These are phyloP conservation scores for Penicillium rolfsii DNA, from an alignment of 2,329 filamentous ascomycete genomes.

Conservation along the genomic window DNA sequence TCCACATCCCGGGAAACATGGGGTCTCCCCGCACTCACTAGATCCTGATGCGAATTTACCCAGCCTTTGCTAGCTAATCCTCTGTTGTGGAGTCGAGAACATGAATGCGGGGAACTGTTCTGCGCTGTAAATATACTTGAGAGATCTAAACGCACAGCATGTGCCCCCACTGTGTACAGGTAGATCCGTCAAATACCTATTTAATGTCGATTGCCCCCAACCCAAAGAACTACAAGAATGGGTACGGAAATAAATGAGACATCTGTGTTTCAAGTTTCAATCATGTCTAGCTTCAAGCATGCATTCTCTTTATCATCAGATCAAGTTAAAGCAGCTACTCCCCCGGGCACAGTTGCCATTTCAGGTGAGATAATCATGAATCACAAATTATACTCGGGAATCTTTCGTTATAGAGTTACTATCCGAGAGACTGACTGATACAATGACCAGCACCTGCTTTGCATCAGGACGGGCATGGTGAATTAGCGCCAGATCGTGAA, in stretches of 20 bases:
- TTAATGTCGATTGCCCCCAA: not conserved
- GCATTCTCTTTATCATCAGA: not conserved
- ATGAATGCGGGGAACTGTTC: not conserved
- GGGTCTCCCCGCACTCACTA: not conserved
- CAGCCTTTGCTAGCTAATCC: not conserved
- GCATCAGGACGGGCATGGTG: not conserved
- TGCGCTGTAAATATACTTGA: not conserved
- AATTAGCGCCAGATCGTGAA: not conserved
- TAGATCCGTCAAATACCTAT: not conserved
- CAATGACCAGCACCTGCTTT: not conserved
- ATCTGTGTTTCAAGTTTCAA: not conserved
- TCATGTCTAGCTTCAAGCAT: not conserved
- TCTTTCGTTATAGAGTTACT: not conserved
- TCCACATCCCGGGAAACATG: not conserved
- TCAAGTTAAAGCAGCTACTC: not conserved
- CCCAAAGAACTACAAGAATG: not conserved
- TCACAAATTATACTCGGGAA: not conserved
- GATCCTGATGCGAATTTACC: not conserved
- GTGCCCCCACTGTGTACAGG: not conserved
- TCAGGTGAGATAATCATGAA: not conserved
- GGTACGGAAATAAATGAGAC: not conserved
- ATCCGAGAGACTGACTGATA: not conserved
- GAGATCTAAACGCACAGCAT: not conserved
- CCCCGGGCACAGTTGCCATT: not conserved
- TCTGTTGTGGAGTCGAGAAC: not conserved